Percentiles rank a stretch among this genome's conserved stretches.
Evolutionary conservation across 306 rosid species (phyloP).

Genomic region (Corylus americana): DNA sequence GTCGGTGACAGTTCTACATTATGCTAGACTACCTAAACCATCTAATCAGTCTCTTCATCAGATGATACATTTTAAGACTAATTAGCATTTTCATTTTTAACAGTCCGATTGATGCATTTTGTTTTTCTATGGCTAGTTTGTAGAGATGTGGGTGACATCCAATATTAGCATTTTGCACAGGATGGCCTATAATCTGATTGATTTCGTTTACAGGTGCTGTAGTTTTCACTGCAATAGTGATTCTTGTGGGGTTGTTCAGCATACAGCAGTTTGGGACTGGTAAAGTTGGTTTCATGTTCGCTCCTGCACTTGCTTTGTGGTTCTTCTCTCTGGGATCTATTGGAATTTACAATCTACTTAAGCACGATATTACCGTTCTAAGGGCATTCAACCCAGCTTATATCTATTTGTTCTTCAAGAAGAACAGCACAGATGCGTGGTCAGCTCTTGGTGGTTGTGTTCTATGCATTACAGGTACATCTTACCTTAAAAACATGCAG

Average conservation of each 20-base stretch:
- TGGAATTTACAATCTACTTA: constrained; percentile 76
- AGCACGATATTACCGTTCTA: constrained; percentile 60
- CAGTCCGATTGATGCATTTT: background rate
- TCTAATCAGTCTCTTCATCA: background rate
- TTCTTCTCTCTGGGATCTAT: constrained; percentile 81
- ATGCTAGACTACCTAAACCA: background rate
- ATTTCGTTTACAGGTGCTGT: constrained; percentile 59
- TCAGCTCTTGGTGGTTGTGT: constrained; percentile 98
- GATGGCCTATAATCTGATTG: constrained; percentile 23
- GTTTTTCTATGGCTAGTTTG: constrained; percentile 7
- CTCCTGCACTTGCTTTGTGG: constrained; percentile 90
- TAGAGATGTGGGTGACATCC: constrained; percentile 11
- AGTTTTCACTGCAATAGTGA: constrained; percentile 63
- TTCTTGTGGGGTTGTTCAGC: constrained; percentile 74
- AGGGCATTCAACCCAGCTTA: constrained; percentile 92
- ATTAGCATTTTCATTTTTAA: background rate
- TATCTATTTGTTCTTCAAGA: constrained; percentile 85
- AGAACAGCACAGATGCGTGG: constrained; percentile 67
- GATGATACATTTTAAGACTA: background rate
- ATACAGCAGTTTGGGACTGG: constrained; percentile 85
- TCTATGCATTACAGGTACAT: constrained; percentile 88
- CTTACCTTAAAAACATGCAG: constrained; percentile 15
- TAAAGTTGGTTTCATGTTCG: constrained; percentile 90
- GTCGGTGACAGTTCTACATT: background rate
- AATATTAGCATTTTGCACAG: constrained; percentile 14